A percentile compares a stretch with the other conserved stretches of the same genome.
Conservation (phyloP, 306 rosid species). For the Senna siamea region DNA sequence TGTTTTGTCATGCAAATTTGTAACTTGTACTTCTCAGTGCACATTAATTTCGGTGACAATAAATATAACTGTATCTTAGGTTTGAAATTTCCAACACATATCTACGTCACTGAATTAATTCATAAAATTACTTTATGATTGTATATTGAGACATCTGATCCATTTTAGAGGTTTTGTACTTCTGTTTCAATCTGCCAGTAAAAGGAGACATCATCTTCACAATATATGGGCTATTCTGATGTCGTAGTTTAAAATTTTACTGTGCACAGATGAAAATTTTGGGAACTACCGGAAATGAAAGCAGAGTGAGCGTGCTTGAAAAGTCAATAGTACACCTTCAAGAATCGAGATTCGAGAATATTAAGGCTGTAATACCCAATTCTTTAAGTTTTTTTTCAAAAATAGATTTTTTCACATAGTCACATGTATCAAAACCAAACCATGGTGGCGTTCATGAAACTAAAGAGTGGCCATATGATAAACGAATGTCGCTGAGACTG, state of each 20-base stretch:
- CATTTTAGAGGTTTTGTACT: no score
- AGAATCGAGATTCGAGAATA: no score
- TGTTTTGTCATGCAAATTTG: conserved; percentile 23
- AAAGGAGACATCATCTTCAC: not conserved
- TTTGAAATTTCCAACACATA: not conserved
- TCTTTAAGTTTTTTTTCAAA: not conserved
- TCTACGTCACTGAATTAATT: not conserved
- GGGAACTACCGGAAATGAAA: conserved; percentile 13
- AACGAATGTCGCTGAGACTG: no score
- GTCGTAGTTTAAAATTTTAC: not conserved
- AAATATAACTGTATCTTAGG: conserved; percentile 16
- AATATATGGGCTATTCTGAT: not conserved
- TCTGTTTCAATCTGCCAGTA: not conserved
- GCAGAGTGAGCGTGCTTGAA: conserved; percentile 8
- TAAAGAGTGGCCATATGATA: no score
- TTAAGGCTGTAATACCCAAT: not conserved
- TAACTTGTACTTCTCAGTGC: conserved; percentile 16
- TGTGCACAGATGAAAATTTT: not conserved
- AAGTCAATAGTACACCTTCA: conserved; percentile 11
- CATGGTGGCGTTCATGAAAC: no score
- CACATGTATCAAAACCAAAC: no score
- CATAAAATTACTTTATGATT: not conserved
- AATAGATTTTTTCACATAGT: no score
- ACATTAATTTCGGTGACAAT: conserved; percentile 29
- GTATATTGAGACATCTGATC: conserved; percentile 14